phyloP scores from a whole-genome alignment of 2,329 filamentous ascomycete species.

The Shiraia sp. region DNA sequence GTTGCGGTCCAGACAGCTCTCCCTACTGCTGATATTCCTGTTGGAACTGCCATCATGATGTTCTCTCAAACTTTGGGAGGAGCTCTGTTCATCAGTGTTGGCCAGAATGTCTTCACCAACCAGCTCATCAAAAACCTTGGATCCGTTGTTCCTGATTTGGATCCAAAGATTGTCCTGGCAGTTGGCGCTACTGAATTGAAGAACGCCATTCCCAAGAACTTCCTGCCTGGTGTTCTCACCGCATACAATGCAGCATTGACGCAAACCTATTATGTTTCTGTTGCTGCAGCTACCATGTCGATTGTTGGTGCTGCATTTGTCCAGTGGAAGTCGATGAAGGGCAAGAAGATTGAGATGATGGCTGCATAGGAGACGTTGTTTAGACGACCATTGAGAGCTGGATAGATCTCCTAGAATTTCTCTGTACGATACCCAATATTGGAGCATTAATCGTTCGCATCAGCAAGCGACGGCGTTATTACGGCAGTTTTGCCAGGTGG shows the following conservation, averaged over 20 bases:
- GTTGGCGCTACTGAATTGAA: conserved; percentile 65
- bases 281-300: conserved; percentile 58
- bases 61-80: conserved; percentile 54
- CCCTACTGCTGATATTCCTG: conserved; percentile 49
- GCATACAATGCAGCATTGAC: conserved; percentile 68
- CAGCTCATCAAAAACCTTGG: conserved; percentile 49
- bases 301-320: conserved; percentile 60
- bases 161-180: conserved; percentile 48
- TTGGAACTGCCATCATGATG: conserved; percentile 54
- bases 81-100: conserved; percentile 54
- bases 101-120: conserved; percentile 56
- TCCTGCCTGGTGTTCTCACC: conserved; percentile 57
- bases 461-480: too few relatives aligned
- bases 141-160: conserved; percentile 44
- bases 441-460: too few relatives aligned
- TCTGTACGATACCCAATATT: too few relatives aligned
- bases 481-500: too few relatives aligned
- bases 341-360: conserved; percentile 50
- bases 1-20: conserved; percentile 53
- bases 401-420: too few relatives aligned
- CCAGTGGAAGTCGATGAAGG: conserved; percentile 71
- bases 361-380: conserved; percentile 24
- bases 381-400: too few relatives aligned
- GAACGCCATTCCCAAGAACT: conserved; percentile 54
- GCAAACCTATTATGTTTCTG: conserved; percentile 63